Base-by-base conservation (phyloP, 768 basidiomycete genomes). In the Pholiota microspora region DNA sequence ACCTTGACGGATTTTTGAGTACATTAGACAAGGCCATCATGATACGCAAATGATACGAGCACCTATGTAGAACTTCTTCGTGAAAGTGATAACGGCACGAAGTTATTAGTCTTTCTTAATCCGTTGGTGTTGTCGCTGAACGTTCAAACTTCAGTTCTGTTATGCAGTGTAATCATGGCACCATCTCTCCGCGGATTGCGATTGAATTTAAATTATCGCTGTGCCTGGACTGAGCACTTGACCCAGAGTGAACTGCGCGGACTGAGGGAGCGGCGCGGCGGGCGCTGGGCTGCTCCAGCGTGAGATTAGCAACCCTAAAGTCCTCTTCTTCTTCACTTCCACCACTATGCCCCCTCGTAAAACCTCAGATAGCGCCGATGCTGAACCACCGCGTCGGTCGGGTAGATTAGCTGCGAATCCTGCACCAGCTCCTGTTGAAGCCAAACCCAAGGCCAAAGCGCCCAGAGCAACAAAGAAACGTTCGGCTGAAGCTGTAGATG, bases 341-440 rank as follows among this genome's bases (percentile, higher is more conserved):
- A n/a, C n/a, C n/a, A 59, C 50, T 51, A 66, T 66, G 62, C 25
- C 63, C 31, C 71, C 74, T 54, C 68, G 71, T 36, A 74, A 76
- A 61, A 59, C 62, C 32, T 62, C 74, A 51, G 68, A 69, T 4
- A 53, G 64, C 38, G 55, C 68, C 53, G 68, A 68, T 45, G 58
- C 70, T 29, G 70, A 71, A 38, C 73, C 78, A 40, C 73, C 78
- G 38, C 77, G 84, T 56, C 75, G 85, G 53, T 88, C 85, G 3
- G 74, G 76, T 13, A 71, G 85, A 49, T 77, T 86, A 53, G 79
- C 82, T 3, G 67, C 78, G 5, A 76, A 78, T 55, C 76, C 78
- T 31, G 74, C 71, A 52, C 66, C 69, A n/a, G 68, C 73, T 21
- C 51, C 62, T 4, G 48, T 59, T 12, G 65, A 61, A 31, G 54